Conservation (phyloP, 768 basidiomycete species). For the Chalciporus pseudorubinellus region DNA sequence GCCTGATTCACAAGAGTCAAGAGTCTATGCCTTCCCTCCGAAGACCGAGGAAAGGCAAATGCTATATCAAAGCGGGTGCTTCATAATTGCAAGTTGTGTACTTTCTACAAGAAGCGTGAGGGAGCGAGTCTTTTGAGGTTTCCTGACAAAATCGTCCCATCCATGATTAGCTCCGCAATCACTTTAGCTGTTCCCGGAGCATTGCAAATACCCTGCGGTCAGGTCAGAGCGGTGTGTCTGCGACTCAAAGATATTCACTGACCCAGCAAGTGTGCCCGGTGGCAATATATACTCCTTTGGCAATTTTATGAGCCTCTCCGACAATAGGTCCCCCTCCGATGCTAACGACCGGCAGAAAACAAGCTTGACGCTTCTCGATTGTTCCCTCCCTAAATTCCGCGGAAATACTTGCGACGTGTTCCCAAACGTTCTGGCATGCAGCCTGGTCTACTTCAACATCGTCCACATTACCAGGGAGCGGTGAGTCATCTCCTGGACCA, state of each 20-base stretch:
- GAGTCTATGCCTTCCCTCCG: neutral
- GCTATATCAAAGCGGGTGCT: neutral
- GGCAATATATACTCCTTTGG: slow-evolving; percentile 66
- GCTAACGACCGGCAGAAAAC: slow-evolving; percentile 69
- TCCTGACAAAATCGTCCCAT: slow-evolving; percentile 59
- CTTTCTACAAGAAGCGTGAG: slow-evolving; percentile 32
- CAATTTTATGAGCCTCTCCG: slow-evolving; percentile 54
- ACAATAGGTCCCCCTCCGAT: slow-evolving; percentile 64
- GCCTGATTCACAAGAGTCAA: too few relatives aligned
- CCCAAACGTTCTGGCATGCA: slow-evolving; percentile 55
- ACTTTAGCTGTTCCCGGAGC: slow-evolving; percentile 81
- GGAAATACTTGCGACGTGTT: slow-evolving; percentile 61
- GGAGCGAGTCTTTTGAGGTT: slow-evolving; percentile 50
- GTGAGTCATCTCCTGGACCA: slow-evolving; percentile 71
- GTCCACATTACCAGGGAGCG: slow-evolving; percentile 69
- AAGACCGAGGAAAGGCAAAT: neutral
- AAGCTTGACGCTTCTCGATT: slow-evolving; percentile 62
- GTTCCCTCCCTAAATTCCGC: slow-evolving; percentile 51
- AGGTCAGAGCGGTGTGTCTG: slow-evolving; percentile 4
- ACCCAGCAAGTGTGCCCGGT: slow-evolving; percentile 84
- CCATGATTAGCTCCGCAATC: slow-evolving; percentile 67
- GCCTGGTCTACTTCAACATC: slow-evolving; percentile 57
- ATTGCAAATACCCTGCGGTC: slow-evolving; percentile 67
- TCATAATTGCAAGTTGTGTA: neutral
- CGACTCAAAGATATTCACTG: slow-evolving; percentile 22